Conservation (phyloP, 2,329 filamentous ascomycete species). For the Trichoderma gracile region DNA sequence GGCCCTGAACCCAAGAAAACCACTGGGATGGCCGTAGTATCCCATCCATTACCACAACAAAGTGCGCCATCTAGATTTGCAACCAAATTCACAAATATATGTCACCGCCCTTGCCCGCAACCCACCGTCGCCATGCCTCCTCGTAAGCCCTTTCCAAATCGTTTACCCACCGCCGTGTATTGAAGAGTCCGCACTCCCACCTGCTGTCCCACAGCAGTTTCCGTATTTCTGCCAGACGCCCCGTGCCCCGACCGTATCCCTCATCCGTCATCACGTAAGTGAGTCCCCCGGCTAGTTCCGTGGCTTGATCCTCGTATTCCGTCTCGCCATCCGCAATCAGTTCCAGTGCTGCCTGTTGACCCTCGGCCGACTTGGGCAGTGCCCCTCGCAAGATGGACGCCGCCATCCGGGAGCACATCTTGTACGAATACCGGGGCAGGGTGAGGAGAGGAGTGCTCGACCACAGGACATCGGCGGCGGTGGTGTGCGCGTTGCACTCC, state of each 20-base stretch:
- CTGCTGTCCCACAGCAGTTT: conserved; percentile 79
- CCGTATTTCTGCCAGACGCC: conserved; percentile 76
- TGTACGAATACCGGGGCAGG: conserved; percentile 87
- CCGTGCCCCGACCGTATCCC: conserved; percentile 57
- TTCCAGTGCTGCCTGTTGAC: conserved; percentile 66
- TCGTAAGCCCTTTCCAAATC: conserved; percentile 89
- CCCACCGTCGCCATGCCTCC: conserved; percentile 87
- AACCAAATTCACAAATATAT: conserved; percentile 66
- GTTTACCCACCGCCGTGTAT: conserved; percentile 86
- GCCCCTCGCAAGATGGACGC: conserved; percentile 91
- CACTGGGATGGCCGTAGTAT: not conserved
- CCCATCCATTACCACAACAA: not conserved
- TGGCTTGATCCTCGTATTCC: conserved; percentile 80
- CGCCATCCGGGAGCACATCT: conserved; percentile 99
- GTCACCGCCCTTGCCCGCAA: conserved; percentile 82
- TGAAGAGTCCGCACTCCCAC: conserved; percentile 85
- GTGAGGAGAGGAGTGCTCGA: conserved; percentile 92
- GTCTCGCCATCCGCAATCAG: conserved; percentile 76
- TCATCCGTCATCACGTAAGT: conserved; percentile 53
- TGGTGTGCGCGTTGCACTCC: conserved; percentile 97
- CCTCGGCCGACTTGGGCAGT: conserved; percentile 70
- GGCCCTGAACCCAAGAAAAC: not conserved
- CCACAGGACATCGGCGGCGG: conserved; percentile 94
- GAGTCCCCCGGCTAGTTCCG: conserved; percentile 64
- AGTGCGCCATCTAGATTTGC: conserved; percentile 10